Percentiles rank a stretch among this genome's conserved stretches.
These are phyloP conservation scores for Trichaptum fuscoviolaceum DNA, from an alignment of 768 basidiomycete genomes.

Conservation along the genomic window DNA sequence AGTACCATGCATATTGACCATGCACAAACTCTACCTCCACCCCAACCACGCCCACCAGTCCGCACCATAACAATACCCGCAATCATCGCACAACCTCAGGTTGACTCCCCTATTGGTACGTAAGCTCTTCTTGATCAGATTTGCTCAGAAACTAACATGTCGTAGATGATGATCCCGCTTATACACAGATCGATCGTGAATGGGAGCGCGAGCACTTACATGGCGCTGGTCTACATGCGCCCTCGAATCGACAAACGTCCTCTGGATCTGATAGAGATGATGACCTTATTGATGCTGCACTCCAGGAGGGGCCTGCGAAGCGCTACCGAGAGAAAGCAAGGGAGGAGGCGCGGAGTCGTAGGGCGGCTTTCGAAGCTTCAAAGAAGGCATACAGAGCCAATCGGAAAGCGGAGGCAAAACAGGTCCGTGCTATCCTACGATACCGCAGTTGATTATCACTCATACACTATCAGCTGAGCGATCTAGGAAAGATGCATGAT, in stretches of 20 bases:
- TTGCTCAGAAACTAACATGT: neutral
- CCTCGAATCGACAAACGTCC: neutral
- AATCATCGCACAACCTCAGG: neutral
- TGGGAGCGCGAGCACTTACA: neutral
- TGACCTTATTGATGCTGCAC: neutral
- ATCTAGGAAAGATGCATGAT: too few relatives aligned
- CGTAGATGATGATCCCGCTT: neutral
- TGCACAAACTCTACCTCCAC: neutral
- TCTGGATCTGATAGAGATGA: neutral
- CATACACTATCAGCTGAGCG: too few relatives aligned
- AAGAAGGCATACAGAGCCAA: neutral
- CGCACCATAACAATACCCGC: neutral
- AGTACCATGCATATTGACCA: neutral
- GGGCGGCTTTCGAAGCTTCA: neutral
- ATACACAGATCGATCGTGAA: neutral
- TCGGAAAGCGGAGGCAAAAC: neutral
- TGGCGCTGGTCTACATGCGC: too few relatives aligned
- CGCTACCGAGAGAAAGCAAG: neutral
- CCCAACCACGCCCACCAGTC: neutral
- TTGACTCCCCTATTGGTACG: neutral
- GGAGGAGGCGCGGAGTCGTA: neutral
- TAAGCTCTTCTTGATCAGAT: neutral
- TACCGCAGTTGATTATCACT: too few relatives aligned
- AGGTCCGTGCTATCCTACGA: neutral
- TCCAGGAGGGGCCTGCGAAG: neutral